Evolutionary conservation across 2,329 filamentous ascomycete genomes (phyloP).

Genomic region (Colletotrichum cordylinicola): DNA sequence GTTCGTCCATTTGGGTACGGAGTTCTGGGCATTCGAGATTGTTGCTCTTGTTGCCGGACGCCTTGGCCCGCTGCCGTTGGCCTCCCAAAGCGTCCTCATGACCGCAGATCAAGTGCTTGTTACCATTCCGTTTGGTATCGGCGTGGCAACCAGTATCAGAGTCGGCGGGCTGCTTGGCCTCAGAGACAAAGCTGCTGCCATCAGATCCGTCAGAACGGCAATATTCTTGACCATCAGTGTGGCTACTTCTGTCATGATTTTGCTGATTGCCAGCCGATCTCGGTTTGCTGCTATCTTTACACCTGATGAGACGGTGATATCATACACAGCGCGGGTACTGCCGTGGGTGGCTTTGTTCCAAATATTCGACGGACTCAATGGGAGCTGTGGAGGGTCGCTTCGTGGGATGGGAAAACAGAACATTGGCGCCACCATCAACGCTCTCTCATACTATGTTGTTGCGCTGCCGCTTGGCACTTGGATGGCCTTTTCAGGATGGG

Average conservation of each 20-base stretch:
- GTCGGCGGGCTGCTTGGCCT: neutral
- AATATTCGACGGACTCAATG: neutral
- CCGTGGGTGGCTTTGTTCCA: neutral
- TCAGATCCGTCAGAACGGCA: too few species aligned
- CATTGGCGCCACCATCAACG: neutral
- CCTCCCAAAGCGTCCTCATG: neutral
- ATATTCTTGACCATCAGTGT: too few species aligned
- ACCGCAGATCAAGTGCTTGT: neutral
- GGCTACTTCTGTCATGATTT: too few species aligned
- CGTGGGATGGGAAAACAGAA: neutral
- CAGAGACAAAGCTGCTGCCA: too few species aligned
- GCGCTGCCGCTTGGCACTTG: neutral
- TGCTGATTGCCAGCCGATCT: too few species aligned
- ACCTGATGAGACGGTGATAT: neutral
- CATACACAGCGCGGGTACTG: neutral
- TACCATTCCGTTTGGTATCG: neutral
- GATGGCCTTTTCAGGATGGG: neutral
- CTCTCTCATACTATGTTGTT: neutral
- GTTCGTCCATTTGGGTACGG: neutral
- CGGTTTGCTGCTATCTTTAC: neutral
- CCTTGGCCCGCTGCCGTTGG: neutral
- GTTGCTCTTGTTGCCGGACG: neutral
- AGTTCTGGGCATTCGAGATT: neutral
- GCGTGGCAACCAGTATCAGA: neutral
- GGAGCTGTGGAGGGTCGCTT: neutral